These are phyloP conservation scores for Papilionanthe hybrid DNA, from an alignment of 116 monocot species.

Conservation along the genomic window DNA sequence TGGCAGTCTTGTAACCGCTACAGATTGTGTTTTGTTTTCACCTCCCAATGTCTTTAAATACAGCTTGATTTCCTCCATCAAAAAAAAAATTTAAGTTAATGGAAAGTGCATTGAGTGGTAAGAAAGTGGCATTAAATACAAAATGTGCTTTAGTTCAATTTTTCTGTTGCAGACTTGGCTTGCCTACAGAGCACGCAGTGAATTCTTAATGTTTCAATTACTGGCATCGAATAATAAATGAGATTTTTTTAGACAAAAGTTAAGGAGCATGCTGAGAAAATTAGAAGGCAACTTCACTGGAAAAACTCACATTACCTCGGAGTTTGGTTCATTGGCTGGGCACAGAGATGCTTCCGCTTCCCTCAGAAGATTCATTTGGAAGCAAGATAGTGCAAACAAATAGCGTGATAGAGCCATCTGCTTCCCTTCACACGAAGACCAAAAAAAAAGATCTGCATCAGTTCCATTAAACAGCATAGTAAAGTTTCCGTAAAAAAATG, in stretches of 20 bases:
- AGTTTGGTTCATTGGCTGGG: conserved; percentile 60
- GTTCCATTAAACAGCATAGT: background rate
- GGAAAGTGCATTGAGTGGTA: background rate
- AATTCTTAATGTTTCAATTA: background rate
- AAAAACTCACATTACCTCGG: conserved; percentile 49
- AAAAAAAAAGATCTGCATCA: background rate
- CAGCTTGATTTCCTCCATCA: background rate
- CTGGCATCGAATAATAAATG: background rate
- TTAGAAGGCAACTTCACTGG: background rate
- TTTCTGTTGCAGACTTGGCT: background rate
- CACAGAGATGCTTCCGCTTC: conserved; percentile 82
- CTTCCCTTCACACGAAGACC: conserved; percentile 40
- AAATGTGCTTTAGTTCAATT: background rate
- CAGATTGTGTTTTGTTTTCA: no score
- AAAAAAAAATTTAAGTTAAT: background rate
- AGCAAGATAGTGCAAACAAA: conserved; percentile 88
- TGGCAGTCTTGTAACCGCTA: background rate
- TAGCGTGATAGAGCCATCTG: conserved; percentile 85
- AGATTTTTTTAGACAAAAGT: background rate
- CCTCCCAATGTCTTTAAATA: no score
- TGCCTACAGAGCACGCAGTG: background rate
- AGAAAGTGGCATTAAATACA: background rate
- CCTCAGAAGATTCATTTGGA: conserved; percentile 80
- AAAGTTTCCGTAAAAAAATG: no score
- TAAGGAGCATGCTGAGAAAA: background rate